A percentile compares a stretch with the other conserved stretches of the same genome.
Conservation (phyloP, 2,329 filamentous ascomycete species). For the Arthroderma uncinatum region DNA sequence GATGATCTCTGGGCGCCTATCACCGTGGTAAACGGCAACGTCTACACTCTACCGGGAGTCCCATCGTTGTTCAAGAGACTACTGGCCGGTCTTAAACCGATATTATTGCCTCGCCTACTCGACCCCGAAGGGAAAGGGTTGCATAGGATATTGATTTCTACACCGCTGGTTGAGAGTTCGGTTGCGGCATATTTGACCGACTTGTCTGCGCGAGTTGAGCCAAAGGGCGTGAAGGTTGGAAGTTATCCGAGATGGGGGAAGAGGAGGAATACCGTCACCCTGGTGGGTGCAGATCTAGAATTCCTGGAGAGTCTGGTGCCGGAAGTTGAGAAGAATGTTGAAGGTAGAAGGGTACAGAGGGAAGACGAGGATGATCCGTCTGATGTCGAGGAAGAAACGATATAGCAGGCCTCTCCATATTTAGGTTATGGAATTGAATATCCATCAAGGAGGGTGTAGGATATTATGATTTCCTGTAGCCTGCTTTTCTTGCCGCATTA, state of each 20-base stretch:
- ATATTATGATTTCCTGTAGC: too few relatives aligned
- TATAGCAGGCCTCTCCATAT: neutral
- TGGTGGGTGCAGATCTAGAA: slow-evolving; percentile 64
- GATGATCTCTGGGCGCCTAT: slow-evolving; percentile 88
- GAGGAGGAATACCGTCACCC: slow-evolving; percentile 75
- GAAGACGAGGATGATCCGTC: slow-evolving; percentile 61
- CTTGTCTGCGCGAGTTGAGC: slow-evolving; percentile 60
- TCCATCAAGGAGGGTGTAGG: too few relatives aligned
- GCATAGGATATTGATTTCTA: slow-evolving; percentile 69
- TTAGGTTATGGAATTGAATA: too few relatives aligned
- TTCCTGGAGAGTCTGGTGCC: slow-evolving; percentile 67
- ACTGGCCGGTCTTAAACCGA: slow-evolving; percentile 63
- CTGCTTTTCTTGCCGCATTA: too few relatives aligned
- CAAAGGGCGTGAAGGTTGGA: slow-evolving; percentile 78
- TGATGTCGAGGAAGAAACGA: slow-evolving; percentile 19
- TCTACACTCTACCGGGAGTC: slow-evolving; percentile 86
- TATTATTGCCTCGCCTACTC: slow-evolving; percentile 56
- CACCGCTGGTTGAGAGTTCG: slow-evolving; percentile 73
- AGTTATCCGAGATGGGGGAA: slow-evolving; percentile 92
- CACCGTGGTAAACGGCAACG: slow-evolving; percentile 76
- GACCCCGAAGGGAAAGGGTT: slow-evolving; percentile 76
- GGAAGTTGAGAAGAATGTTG: slow-evolving; percentile 65
- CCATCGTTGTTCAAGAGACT: slow-evolving; percentile 72
- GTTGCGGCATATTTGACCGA: slow-evolving; percentile 75
- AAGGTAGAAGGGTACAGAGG: slow-evolving; percentile 56